phyloP scores from a whole-genome alignment of 768 basidiomycete genomes.

The Nevesoporus exiguus region DNA sequence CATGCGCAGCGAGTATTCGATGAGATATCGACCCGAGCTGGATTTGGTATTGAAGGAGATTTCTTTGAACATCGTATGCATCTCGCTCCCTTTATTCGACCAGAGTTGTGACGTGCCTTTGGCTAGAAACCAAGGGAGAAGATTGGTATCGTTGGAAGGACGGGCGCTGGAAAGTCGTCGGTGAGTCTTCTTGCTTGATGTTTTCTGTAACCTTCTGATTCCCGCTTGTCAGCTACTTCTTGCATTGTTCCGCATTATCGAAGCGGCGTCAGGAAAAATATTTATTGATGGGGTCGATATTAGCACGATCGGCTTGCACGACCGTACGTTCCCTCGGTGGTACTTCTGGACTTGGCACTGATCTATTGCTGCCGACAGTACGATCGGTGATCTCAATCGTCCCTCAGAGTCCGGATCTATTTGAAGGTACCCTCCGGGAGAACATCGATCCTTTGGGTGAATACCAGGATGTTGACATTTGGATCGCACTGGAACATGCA shows the following conservation, averaged over 20 bases:
- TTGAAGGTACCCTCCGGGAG: conserved; percentile 72
- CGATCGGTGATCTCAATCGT: conserved; percentile 82
- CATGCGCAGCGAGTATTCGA: conserved; percentile 57
- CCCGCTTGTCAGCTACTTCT: conserved; percentile 47
- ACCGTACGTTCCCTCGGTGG: conserved; percentile 27
- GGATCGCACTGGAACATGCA: conserved; percentile 77
- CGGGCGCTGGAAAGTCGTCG: conserved; percentile 78
- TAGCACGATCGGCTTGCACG: conserved; percentile 69
- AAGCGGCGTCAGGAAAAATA: conserved; percentile 64
- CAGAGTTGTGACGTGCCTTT: conserved; percentile 4
- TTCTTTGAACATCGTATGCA: conserved; percentile 60
- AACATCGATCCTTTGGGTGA: conserved; percentile 87
- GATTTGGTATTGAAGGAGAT: conserved; percentile 79
- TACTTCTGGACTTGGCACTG: background rate
- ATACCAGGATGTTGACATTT: conserved; percentile 77
- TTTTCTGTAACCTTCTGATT: background rate
- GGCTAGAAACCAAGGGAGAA: conserved; percentile 75
- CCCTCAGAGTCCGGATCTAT: conserved; percentile 72
- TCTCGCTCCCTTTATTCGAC: background rate
- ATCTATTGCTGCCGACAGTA: conserved; percentile 35
- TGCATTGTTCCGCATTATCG: conserved; percentile 75
- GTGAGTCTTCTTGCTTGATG: conserved; percentile 34
- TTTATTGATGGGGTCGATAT: conserved; percentile 75
- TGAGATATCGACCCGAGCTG: conserved; percentile 75
- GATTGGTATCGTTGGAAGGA: conserved; percentile 85